Evolutionary conservation across 768 basidiomycete species (phyloP), one percentile per base, ranked within the genome.

Genomic region (Agaricus subrufescens): DNA sequence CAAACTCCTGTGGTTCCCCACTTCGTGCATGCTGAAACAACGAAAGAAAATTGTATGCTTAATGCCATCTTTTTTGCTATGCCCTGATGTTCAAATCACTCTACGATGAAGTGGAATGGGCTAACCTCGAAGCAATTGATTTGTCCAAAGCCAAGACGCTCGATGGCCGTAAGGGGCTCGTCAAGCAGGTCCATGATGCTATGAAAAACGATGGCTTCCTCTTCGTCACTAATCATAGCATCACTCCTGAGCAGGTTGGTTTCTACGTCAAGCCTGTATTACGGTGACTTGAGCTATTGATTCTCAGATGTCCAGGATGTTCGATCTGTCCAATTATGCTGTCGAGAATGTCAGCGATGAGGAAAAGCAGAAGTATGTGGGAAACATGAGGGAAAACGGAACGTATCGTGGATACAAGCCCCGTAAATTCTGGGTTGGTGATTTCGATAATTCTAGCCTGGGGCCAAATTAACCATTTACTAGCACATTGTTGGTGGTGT

Each of bases 401-500:
- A 73, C 76, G 3, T 82, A 74, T 59, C 75, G 79, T 59, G 81
- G 81, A 1, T 84, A 83, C 60, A 84, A 84, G 61, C 69, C 68
- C 4, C 70, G 76, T 4, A 71, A 75, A 46, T 79, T 79, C 56
- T 82, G 76, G 77, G 79, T 80, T 54, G 23, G 64, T 42, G 27
- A 30, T 7, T 4, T 34, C 34, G 11, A 34, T 0, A 23, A 12
- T 19, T 15, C 40, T 30, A 7, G 27, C 0, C 38, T 0, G 11
- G 14, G 12, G 23, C 25, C 40, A 42, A 37, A 23, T 52, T 37
- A 15, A 8, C 50, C 11, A 8, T 50, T 2, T 48, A 12, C 5
- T 42, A 78, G 77, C 69, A 73, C 52, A 72, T 78, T 51, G 69
- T 70, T 29, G 67, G 67, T 38, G 72, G 74, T 3, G 72, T 78